These are phyloP conservation scores for Psophocarpus tetragonolobus DNA, from an alignment of 306 rosid species.

Conservation along the genomic window DNA sequence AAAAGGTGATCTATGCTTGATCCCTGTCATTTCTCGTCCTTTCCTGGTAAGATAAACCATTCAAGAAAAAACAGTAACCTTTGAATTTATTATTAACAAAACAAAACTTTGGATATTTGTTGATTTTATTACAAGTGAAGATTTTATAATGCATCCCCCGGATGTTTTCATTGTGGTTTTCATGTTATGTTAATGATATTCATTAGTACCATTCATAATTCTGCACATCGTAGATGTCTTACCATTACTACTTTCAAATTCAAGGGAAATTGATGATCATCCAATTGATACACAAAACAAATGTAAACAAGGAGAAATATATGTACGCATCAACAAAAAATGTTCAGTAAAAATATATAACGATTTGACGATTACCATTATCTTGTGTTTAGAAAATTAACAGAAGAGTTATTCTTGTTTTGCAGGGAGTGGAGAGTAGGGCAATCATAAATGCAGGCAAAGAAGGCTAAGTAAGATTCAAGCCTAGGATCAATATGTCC, in stretches of 20 bases:
- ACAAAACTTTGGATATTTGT: neutral
- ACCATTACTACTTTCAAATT: no score
- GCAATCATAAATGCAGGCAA: neutral
- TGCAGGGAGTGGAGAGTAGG: neutral
- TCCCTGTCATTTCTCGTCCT: neutral
- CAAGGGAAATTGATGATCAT: no score
- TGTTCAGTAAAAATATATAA: no score
- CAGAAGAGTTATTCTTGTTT: neutral
- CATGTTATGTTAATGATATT: no score
- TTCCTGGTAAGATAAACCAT: neutral
- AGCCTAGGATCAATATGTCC: neutral
- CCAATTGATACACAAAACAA: no score
- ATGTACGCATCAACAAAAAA: no score
- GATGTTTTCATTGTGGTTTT: neutral
- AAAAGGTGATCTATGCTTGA: slow-evolving; percentile 22
- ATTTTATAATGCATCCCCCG: neutral
- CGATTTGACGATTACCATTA: no score
- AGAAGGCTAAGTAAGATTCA: neutral
- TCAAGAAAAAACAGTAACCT: neutral
- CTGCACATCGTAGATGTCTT: no score
- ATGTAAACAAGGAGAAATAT: no score
- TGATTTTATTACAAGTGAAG: neutral
- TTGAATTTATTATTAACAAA: neutral
- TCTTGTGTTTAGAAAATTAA: no score
- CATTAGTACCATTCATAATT: no score